phyloP scores from a whole-genome alignment of 768 basidiomycete species.

The Calocera viscosa region DNA sequence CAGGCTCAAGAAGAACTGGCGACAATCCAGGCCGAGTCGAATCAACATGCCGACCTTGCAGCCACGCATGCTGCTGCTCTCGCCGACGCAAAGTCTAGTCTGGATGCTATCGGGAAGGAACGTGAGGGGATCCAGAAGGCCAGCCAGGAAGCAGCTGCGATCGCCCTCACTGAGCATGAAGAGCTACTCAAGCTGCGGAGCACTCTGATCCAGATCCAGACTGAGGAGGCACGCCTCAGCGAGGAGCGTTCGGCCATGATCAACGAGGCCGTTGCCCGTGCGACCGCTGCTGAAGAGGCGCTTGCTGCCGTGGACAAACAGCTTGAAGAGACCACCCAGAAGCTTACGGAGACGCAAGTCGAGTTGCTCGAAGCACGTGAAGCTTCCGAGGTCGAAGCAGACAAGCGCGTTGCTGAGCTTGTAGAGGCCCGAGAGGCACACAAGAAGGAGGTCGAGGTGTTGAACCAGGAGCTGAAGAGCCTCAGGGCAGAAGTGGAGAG shows the following conservation, averaged over 20 bases:
- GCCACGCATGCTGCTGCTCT: background rate
- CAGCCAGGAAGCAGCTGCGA: background rate
- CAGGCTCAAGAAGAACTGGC: background rate
- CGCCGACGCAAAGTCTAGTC: background rate
- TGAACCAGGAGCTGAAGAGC: background rate
- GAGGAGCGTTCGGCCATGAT: background rate
- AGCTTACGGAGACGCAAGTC: background rate
- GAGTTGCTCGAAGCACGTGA: background rate
- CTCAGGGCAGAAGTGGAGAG: background rate
- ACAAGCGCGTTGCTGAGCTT: background rate
- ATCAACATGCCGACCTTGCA: background rate
- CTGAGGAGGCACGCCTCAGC: background rate
- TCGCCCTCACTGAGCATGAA: background rate
- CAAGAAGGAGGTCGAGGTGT: background rate
- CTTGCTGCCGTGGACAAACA: background rate
- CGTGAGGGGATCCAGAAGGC: background rate
- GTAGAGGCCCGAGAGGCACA: background rate
- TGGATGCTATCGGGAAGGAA: background rate
- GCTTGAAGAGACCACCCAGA: background rate
- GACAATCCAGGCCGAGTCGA: background rate
- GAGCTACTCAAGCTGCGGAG: background rate
- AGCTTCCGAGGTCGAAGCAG: background rate
- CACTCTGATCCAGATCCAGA: background rate
- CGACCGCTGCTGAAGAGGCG: background rate
- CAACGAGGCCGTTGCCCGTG: background rate